A percentile compares a stretch with the other conserved stretches of the same genome.
These are phyloP conservation scores for Neodidymelliopsis sp. DNA, from an alignment of 2,329 filamentous ascomycete species.

Conservation along the genomic window DNA sequence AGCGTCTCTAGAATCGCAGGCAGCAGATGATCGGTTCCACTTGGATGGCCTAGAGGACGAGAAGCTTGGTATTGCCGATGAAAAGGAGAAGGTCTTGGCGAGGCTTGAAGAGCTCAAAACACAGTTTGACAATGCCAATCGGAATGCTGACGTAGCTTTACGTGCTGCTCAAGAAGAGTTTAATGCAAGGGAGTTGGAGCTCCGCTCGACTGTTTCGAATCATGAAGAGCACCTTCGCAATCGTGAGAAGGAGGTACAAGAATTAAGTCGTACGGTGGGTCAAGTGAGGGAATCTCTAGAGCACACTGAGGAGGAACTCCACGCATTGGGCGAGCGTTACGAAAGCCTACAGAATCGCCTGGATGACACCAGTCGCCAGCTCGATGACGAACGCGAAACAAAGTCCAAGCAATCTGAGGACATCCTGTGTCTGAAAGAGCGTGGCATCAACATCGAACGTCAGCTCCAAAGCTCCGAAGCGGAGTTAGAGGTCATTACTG, in stretches of 20 bases:
- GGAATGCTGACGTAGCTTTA: slow-evolving; percentile 41
- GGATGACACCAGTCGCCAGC: slow-evolving; percentile 28
- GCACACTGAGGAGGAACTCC: slow-evolving; percentile 19
- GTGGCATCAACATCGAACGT: slow-evolving; percentile 25
- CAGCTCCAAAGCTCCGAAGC: slow-evolving; percentile 28
- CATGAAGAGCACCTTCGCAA: slow-evolving; percentile 26
- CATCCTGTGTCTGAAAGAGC: slow-evolving; percentile 30
- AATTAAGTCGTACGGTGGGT: slow-evolving; percentile 15
- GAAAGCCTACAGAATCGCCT: slow-evolving; percentile 44
- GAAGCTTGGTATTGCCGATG: slow-evolving; percentile 46
- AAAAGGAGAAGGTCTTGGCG: slow-evolving; percentile 42
- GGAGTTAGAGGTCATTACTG: slow-evolving; percentile 23
- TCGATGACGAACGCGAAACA: slow-evolving; percentile 31
- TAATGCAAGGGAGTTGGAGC: slow-evolving; percentile 48
- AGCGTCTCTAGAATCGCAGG: slow-evolving; percentile 40
- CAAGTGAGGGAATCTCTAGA: slow-evolving; percentile 17
- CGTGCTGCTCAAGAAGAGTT: slow-evolving; percentile 29
- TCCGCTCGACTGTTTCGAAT: slow-evolving; percentile 31
- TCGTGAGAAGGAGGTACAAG: slow-evolving; percentile 14
- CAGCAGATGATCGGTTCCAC: slow-evolving; percentile 33
- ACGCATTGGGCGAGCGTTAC: slow-evolving; percentile 27
- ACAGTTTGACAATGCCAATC: slow-evolving; percentile 49
- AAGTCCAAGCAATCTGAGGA: slow-evolving; percentile 26
- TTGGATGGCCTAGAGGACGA: slow-evolving; percentile 49
- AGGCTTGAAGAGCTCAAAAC: slow-evolving; percentile 42